Evolutionary conservation across 2,329 filamentous ascomycete genomes (phyloP).

Genomic region (Trichoderma koningiopsis): DNA sequence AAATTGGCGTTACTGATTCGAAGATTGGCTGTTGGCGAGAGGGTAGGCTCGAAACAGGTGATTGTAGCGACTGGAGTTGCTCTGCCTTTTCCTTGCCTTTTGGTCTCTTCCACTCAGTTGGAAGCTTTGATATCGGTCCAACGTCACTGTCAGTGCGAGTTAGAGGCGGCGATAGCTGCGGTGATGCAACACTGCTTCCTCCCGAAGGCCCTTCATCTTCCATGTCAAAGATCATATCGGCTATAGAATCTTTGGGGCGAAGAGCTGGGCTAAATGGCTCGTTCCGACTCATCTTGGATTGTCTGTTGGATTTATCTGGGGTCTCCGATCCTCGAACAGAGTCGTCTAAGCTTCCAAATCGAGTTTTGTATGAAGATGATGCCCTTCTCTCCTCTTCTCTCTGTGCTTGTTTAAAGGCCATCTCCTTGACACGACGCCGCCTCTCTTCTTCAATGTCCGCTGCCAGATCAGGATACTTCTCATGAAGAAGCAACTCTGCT

Average conservation of each 20-base stretch:
- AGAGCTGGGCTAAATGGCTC: constrained; percentile 67
- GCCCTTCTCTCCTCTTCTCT: constrained; percentile 66
- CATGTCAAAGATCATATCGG: constrained; percentile 92
- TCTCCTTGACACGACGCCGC: constrained; percentile 72
- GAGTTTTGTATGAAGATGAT: constrained; percentile 61
- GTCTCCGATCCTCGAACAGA: constrained; percentile 44
- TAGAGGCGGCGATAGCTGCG: constrained; percentile 29
- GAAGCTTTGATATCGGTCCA: constrained; percentile 37
- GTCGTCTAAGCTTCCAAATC: constrained; percentile 68
- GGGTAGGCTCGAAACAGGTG: constrained; percentile 26
- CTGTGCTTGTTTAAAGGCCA: constrained; percentile 66
- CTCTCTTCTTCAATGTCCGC: constrained; percentile 69
- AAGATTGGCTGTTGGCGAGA: constrained; percentile 9
- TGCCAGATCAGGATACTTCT: constrained; percentile 64
- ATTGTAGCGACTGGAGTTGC: constrained; percentile 24
- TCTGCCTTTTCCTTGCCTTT: constrained; percentile 34
- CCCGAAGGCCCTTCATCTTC: constrained; percentile 67
- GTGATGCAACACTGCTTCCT: constrained; percentile 36
- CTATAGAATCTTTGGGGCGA: constrained; percentile 66
- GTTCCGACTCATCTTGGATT: constrained; percentile 51
- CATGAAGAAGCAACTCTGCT: constrained; percentile 66
- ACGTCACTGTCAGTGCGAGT: constrained; percentile 32
- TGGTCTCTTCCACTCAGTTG: constrained; percentile 34
- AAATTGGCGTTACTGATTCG: neutral
- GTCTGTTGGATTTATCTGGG: constrained; percentile 50